Evolutionary conservation across 75 land plant genomes (phyloP), one percentile per base, ranked within the genome.

Genomic region (Sequoia sempervirens): DNA sequence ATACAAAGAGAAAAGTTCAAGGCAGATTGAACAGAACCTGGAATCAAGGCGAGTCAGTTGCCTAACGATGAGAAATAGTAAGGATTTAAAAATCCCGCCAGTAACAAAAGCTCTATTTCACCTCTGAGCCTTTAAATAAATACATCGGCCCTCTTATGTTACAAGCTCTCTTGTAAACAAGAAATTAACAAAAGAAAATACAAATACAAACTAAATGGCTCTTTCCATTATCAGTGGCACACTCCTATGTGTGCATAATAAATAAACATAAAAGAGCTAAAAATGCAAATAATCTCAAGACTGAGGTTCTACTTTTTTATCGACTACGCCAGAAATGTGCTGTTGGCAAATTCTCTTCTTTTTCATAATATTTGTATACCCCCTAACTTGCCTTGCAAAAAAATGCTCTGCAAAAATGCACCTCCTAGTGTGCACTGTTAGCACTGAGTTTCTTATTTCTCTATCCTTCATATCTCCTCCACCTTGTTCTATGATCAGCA

Each of bases 111-210:
- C 45, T 75, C 18, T 8, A 75, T 75, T 75, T 41, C 79, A 75
- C 32, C 70, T 68, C 70, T 30, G 20, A 41, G 79, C 47, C 26
- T 75, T 75, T 5, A 28, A 68, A 68, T 28, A 68, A 8, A 41
- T 23, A 75, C 79, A 75, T 41, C 23, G 17, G 11, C 17, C 38
- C n/a, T 41, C 79, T 73, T 75, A 23, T 41, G 8, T 75, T 75
- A 75, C 79, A 41, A 75, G 11, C n/a, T 75, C 47, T 75, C 79
- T 75, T 41, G 45, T 75, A 75, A 75, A 20, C 46, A 75, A 75
- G 79, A 20, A 45, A 75, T 75, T 40, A 40, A 75, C n/a, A n/a
- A n/a, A n/a, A n/a, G n/a, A 41, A 75, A 75, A 75, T 45, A 75
- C 12, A 46, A 14, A 8, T 41, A 41, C 8, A 75, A 75, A 75